Evolutionary conservation across 2,329 filamentous ascomycete genomes (phyloP).

Genomic region (Pleurostoma richardsiae): DNA sequence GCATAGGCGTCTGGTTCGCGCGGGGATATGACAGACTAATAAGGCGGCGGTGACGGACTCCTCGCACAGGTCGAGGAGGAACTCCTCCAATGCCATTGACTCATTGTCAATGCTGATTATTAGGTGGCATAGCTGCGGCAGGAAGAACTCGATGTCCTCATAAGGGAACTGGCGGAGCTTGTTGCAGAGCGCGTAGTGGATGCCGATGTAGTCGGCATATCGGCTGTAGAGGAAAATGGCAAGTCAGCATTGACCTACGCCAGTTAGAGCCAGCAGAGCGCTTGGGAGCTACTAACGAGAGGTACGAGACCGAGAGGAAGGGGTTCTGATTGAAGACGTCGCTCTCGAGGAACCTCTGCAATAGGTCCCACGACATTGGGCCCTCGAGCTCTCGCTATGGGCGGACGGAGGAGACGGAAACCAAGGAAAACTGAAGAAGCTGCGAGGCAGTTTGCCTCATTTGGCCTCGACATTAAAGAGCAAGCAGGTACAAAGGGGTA

Average conservation of each 20-base stretch:
- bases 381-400: constrained; percentile 21
- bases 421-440: constrained; percentile 13
- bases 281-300: constrained; percentile 60
- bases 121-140: constrained; percentile 82
- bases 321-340: constrained; percentile 91
- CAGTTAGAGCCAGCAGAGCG: constrained; percentile 5
- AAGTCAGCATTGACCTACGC: constrained; percentile 4
- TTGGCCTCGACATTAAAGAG: constrained; percentile 23
- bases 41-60: constrained; percentile 81
- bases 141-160: constrained; percentile 89
- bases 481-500: not conserved
- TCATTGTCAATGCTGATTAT: constrained; percentile 86
- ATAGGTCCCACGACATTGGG: constrained; percentile 77
- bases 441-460: constrained; percentile 30
- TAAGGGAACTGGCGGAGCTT: constrained; percentile 87
- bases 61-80: constrained; percentile 79
- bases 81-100: constrained; percentile 87
- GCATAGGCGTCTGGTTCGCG: not conserved
- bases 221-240: constrained; percentile 46
- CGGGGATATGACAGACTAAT: constrained; percentile 51
- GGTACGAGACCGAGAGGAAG: constrained; percentile 82
- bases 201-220: constrained; percentile 85
- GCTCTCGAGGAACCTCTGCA: constrained; percentile 87
- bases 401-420: constrained; percentile 14
- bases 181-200: constrained; percentile 83